These are phyloP conservation scores for Dryas drummondii DNA, from an alignment of 306 rosid genomes.

Conservation along the genomic window DNA sequence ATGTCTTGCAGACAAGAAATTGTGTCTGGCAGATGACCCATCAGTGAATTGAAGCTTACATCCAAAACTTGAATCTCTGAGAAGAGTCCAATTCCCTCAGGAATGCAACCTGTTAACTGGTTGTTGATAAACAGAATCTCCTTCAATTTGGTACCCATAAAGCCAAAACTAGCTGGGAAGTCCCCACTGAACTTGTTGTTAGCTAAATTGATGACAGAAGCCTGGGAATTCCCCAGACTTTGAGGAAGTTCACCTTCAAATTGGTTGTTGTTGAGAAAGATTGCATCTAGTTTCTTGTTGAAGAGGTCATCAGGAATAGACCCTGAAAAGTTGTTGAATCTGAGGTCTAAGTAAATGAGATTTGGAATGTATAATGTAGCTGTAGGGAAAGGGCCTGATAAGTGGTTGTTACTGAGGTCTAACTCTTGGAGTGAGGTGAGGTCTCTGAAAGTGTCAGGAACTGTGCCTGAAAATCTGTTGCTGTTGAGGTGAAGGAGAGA, in stretches of 20 bases:
- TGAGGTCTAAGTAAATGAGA: constrained; percentile 81
- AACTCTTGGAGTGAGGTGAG: constrained; percentile 66
- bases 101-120: constrained; percentile 83
- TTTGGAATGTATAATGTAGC: constrained; percentile 58
- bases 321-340: constrained; percentile 80
- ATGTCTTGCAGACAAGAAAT: constrained; percentile 73
- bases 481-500: constrained; percentile 82
- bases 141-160: constrained; percentile 61
- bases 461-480: constrained; percentile 66
- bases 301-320: constrained; percentile 69
- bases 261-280: constrained; percentile 79
- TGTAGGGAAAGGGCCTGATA: constrained; percentile 77
- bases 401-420: constrained; percentile 83
- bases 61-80: constrained; percentile 86
- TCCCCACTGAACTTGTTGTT: constrained; percentile 70
- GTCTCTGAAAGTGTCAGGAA: constrained; percentile 66
- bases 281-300: constrained; percentile 70
- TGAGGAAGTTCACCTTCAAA: constrained; percentile 81
- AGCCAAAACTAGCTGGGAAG: constrained; percentile 80
- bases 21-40: constrained; percentile 93
- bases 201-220: constrained; percentile 88
- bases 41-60: constrained; percentile 72
- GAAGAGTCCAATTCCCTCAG: constrained; percentile 86
- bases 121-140: constrained; percentile 89
- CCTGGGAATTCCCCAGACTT: constrained; percentile 84